Evolutionary conservation across 1,284 basidiomycete genomes (phyloP).

Genomic region (Prillingera fragicola): DNA sequence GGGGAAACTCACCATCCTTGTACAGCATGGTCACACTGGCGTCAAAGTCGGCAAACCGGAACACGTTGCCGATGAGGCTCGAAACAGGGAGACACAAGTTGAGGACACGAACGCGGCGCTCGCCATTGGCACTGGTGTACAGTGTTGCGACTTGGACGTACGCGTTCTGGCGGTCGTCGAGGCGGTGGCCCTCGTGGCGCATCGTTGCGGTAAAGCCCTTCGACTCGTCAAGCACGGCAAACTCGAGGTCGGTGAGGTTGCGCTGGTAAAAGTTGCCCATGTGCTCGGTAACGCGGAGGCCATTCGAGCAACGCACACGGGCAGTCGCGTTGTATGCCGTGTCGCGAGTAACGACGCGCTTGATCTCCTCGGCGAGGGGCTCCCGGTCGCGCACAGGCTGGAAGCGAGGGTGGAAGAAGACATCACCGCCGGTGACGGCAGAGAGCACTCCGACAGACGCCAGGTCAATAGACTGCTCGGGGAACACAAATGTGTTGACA

Average conservation of each 20-base stretch:
- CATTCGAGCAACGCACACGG: conserved; percentile 79
- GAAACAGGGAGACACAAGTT: conserved; percentile 81
- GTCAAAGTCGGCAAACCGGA: conserved; percentile 88
- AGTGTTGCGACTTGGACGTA: conserved; percentile 86
- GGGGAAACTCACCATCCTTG: conserved; percentile 62
- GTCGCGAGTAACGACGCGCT: conserved; percentile 63
- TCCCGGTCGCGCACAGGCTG: conserved; percentile 63
- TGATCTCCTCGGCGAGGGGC: conserved; percentile 67
- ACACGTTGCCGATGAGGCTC: conserved; percentile 82
- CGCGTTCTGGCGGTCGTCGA: conserved; percentile 72
- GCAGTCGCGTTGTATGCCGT: conserved; percentile 77
- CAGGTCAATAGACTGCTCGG: conserved; percentile 75
- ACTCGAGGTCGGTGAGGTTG: conserved; percentile 68
- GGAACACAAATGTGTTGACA: conserved; percentile 83
- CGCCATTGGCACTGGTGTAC: conserved; percentile 74
- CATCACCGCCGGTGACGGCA: conserved; percentile 80
- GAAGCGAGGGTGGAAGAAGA: conserved; percentile 90
- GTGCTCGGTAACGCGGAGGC: conserved; percentile 66
- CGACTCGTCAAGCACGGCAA: conserved; percentile 75
- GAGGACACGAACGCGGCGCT: conserved; percentile 76
- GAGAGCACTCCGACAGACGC: conserved; percentile 75
- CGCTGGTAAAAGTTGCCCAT: conserved; percentile 78
- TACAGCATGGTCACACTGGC: conserved; percentile 67
- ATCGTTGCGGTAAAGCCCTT: conserved; percentile 66
- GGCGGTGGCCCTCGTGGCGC: conserved; percentile 56